Percentiles rank a stretch among this genome's conserved stretches.
phyloP scores from a whole-genome alignment of 768 basidiomycete genomes.

The Tricholoma saponaceum region DNA sequence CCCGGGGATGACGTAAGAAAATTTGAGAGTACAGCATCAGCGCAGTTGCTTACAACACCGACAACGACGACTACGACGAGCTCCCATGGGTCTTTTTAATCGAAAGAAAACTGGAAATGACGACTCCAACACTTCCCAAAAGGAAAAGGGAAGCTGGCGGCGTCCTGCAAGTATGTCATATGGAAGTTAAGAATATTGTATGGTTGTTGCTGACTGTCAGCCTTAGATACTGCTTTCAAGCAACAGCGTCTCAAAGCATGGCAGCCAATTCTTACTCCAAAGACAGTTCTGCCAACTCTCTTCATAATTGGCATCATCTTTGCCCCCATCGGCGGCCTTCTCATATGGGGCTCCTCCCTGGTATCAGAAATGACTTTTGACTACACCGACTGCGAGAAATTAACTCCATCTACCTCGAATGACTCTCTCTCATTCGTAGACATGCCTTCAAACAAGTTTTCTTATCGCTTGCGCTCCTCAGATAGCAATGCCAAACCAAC shows the following conservation, averaged over 20 bases:
- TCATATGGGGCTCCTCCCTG: conserved; percentile 81
- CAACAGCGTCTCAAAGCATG: conserved; percentile 99
- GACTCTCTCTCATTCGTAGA: conserved; percentile 35
- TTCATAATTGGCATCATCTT: conserved; percentile 95
- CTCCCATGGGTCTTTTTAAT: conserved; percentile 53
- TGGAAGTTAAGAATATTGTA: conserved; percentile 3
- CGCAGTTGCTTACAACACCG: neutral
- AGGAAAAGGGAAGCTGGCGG: conserved; percentile 84
- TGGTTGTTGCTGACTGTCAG: conserved; percentile 14
- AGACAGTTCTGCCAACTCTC: conserved; percentile 94
- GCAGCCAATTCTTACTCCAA: conserved; percentile 98
- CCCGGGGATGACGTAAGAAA: conserved; percentile 29
- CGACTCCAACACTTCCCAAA: conserved; percentile 51
- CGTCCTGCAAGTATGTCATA: conserved; percentile 74
- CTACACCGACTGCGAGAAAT: conserved; percentile 88
- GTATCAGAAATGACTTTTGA: conserved; percentile 94
- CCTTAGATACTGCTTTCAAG: conserved; percentile 94
- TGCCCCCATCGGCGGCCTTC: conserved; percentile 91
- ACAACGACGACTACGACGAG: conserved; percentile 8
- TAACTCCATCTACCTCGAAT: conserved; percentile 38
- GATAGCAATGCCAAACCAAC: conserved; percentile 48
- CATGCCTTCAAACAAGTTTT: conserved; percentile 65
- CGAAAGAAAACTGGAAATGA: conserved; percentile 43
- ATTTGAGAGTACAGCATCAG: neutral
- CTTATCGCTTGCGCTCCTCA: conserved; percentile 56